phyloP scores from a whole-genome alignment of 768 basidiomycete species.

The Rhodosporidiobolus sp. region DNA sequence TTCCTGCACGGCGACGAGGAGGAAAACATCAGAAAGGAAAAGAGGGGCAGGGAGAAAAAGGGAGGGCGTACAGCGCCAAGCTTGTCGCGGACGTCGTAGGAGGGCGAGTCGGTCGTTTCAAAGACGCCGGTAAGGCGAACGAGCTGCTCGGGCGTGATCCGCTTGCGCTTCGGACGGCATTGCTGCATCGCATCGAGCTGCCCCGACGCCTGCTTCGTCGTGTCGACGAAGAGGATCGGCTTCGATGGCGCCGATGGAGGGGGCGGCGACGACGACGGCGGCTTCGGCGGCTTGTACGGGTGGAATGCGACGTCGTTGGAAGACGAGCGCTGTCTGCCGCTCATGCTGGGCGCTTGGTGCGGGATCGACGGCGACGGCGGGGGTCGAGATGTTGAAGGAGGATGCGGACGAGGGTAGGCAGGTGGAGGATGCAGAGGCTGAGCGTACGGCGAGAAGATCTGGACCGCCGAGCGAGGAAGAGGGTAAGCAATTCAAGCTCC shows the following conservation, averaged over 20 bases:
- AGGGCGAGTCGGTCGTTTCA: slow-evolving; percentile 39
- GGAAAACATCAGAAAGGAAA: slow-evolving; percentile 6
- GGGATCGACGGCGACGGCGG: background rate
- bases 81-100: slow-evolving; percentile 21
- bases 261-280: background rate
- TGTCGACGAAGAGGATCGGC: slow-evolving; percentile 23
- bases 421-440: background rate
- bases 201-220: background rate
- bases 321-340: background rate
- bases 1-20: slow-evolving; percentile 28
- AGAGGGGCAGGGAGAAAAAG: slow-evolving; percentile 13
- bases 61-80: slow-evolving; percentile 3
- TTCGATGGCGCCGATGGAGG: background rate
- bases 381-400: background rate
- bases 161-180: slow-evolving; percentile 45
- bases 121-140: slow-evolving; percentile 48
- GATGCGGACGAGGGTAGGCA: no score
- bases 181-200: background rate
- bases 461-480: background rate
- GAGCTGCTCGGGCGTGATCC: slow-evolving; percentile 50
- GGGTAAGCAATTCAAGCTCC: no score
- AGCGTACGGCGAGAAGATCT: background rate
- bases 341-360: no score
- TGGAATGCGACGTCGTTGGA: background rate
- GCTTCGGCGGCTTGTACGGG: background rate